Conservation (phyloP, 805 yeast species). For the Yarrowia sp. region DNA sequence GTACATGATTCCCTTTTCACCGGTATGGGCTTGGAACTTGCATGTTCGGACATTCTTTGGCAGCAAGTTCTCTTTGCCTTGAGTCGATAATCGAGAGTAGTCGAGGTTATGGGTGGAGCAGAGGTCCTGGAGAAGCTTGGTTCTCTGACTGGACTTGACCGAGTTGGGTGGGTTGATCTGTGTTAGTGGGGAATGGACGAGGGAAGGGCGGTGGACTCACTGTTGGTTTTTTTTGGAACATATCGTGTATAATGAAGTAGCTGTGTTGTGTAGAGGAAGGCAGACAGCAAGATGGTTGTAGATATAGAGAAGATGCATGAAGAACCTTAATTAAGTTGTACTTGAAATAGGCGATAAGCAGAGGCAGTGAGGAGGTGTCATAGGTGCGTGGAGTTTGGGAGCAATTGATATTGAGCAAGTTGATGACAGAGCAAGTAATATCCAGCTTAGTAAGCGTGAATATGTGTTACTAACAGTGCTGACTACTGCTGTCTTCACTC, state of each 20-base stretch:
- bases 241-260: background rate
- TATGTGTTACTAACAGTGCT: too few relatives aligned
- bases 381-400: background rate
- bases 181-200: slow-evolving; percentile 27
- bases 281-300: background rate
- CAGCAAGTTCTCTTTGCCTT: slow-evolving; percentile 40
- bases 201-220: slow-evolving; percentile 32
- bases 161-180: slow-evolving; percentile 69
- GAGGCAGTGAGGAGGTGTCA: background rate
- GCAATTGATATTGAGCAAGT: background rate
- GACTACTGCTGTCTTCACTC: too few relatives aligned
- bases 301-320: background rate
- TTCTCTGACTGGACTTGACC: slow-evolving; percentile 77
- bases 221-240: slow-evolving; percentile 45
- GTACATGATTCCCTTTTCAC: slow-evolving; percentile 60
- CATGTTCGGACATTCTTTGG: slow-evolving; percentile 58
- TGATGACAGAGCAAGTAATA: too few relatives aligned
- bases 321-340: background rate
- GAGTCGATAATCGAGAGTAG: slow-evolving; percentile 27
- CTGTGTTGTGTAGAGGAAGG: background rate
- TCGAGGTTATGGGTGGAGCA: slow-evolving; percentile 45
- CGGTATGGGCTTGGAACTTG: slow-evolving; percentile 51
- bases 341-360: background rate
- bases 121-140: slow-evolving; percentile 46
- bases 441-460: too few relatives aligned